Percentiles rank a stretch among this genome's conserved stretches.
Evolutionary conservation across 2,329 filamentous ascomycete species (phyloP).

Genomic region (Drechslerella coelobrocha): DNA sequence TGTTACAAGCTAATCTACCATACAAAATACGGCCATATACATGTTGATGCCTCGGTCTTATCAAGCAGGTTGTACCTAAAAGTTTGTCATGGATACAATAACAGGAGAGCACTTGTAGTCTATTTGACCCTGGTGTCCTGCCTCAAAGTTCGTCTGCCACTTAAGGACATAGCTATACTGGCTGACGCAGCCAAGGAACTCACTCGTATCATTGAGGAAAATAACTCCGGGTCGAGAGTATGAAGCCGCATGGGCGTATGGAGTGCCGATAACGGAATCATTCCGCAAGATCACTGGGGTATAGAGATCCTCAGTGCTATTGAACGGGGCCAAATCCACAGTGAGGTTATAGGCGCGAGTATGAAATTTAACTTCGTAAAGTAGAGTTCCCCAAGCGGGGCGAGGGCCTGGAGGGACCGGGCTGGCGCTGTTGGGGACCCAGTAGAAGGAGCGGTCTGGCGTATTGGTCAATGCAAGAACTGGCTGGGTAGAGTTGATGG

Average conservation of each 20-base stretch:
- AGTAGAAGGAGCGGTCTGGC: conserved; percentile 41
- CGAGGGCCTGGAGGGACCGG: conserved; percentile 32
- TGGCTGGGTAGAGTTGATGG: conserved; percentile 9
- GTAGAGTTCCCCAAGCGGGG: conserved; percentile 33
- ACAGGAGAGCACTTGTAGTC: conserved; percentile 26
- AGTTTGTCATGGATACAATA: conserved; percentile 16
- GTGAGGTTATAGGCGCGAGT: conserved; percentile 37
- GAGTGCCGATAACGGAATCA: conserved; percentile 15
- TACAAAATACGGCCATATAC: too few relatives aligned
- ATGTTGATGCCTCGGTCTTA: too few relatives aligned
- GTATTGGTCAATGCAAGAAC: conserved; percentile 14
- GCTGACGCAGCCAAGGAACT: conserved; percentile 22
- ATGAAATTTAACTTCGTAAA: conserved; percentile 46
- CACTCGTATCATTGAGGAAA: conserved; percentile 28
- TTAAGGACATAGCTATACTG: conserved; percentile 21
- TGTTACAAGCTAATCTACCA: too few relatives aligned
- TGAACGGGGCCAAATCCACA: conserved; percentile 26
- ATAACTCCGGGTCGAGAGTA: conserved; percentile 12
- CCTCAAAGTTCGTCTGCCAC: conserved; percentile 31
- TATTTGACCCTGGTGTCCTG: conserved; percentile 18
- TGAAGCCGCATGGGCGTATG: conserved; percentile 21
- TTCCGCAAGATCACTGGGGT: conserved; percentile 32
- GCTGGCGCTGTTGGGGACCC: conserved; percentile 46
- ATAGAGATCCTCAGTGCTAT: conserved; percentile 16
- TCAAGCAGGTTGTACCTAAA: too few relatives aligned